Evolutionary conservation across 176 grass and related monocot species (phyloP).

Genomic region (Paspalum notatum): DNA sequence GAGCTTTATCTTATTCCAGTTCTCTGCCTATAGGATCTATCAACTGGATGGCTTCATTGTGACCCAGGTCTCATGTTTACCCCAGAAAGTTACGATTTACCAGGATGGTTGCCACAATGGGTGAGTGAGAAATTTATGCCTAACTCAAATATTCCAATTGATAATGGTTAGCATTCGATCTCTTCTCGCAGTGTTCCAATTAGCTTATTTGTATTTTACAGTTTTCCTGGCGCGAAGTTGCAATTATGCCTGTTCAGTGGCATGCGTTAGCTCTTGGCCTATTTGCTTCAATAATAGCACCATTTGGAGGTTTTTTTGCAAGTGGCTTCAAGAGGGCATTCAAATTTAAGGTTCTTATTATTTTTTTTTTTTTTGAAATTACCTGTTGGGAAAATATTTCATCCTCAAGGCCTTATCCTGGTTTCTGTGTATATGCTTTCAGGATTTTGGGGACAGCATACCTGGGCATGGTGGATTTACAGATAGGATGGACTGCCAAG

Average conservation of each 20-base stretch:
- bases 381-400: background rate
- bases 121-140: slow-evolving; percentile 44
- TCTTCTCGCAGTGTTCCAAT: slow-evolving; percentile 6
- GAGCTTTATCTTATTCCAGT: slow-evolving; percentile 22
- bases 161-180: slow-evolving; percentile 9
- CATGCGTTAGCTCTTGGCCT: slow-evolving; percentile 84
- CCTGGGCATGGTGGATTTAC: slow-evolving; percentile 93
- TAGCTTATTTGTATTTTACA: slow-evolving; percentile 39
- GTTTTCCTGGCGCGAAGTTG: slow-evolving; percentile 72
- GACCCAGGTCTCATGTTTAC: slow-evolving; percentile 85
- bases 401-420: slow-evolving; percentile 4
- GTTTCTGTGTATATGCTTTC: slow-evolving; percentile 21
- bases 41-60: slow-evolving; percentile 83
- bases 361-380: background rate
- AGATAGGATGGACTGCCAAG: slow-evolving; percentile 97
- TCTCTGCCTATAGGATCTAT: slow-evolving; percentile 56
- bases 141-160: background rate
- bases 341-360: slow-evolving; percentile 67
- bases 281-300: slow-evolving; percentile 95
- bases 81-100: slow-evolving; percentile 60
- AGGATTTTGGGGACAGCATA: slow-evolving; percentile 95
- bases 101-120: slow-evolving; percentile 63
- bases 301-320: slow-evolving; percentile 92
- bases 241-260: slow-evolving; percentile 79
- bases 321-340: slow-evolving; percentile 94